Conservation (phyloP, 1,284 basidiomycete genomes). For the Bondarzewia mesenterica region DNA sequence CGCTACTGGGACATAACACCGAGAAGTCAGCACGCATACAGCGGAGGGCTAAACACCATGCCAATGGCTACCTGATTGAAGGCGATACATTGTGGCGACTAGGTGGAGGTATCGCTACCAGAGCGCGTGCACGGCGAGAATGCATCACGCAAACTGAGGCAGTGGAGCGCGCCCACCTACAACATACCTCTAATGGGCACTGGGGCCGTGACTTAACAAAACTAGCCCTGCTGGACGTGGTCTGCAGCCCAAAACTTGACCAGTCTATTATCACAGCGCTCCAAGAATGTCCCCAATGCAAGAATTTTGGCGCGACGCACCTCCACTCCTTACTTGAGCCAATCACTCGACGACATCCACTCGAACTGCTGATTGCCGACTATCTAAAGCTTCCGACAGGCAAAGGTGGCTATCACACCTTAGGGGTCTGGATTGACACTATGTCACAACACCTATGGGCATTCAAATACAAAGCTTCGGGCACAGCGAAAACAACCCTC, state of each 20-base stretch:
- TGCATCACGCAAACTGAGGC: slow-evolving; percentile 17
- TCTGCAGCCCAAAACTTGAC: slow-evolving; percentile 23
- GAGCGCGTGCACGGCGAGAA: slow-evolving; percentile 10
- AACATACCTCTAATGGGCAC: slow-evolving; percentile 19
- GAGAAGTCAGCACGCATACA: neutral
- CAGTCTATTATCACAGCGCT: slow-evolving; percentile 21
- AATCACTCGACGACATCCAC: slow-evolving; percentile 26
- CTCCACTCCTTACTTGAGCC: slow-evolving; percentile 26
- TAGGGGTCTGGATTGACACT: slow-evolving; percentile 20
- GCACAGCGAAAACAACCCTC: slow-evolving; percentile 20
- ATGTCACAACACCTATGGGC: slow-evolving; percentile 22
- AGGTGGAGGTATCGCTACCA: slow-evolving; percentile 1
- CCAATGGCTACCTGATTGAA: slow-evolving; percentile 21
- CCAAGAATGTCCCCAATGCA: slow-evolving; percentile 20
- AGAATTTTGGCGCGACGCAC: slow-evolving; percentile 19
- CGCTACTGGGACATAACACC: slow-evolving; percentile 15
- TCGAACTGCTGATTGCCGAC: slow-evolving; percentile 26
- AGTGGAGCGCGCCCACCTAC: neutral
- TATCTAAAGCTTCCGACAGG: slow-evolving; percentile 26
- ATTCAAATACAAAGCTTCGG: slow-evolving; percentile 17
- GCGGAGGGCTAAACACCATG: slow-evolving; percentile 19
- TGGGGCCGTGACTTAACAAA: slow-evolving; percentile 22
- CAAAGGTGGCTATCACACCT: slow-evolving; percentile 22
- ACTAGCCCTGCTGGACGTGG: slow-evolving; percentile 17
- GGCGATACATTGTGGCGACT: slow-evolving; percentile 25